phyloP scores from a whole-genome alignment of 441 rosid species.

The Adansonia grandidieri region DNA sequence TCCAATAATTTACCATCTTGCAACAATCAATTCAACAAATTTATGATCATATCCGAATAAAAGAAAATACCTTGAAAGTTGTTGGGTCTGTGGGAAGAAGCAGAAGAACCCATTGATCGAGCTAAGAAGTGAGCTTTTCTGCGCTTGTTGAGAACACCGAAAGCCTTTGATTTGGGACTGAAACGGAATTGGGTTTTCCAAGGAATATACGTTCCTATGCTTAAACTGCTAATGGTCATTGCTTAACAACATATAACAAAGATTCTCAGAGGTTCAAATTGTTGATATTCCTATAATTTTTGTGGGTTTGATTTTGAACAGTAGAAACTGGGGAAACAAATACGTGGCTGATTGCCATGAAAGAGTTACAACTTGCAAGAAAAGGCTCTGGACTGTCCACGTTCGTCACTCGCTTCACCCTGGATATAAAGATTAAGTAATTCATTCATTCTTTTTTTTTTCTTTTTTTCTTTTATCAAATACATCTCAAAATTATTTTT shows the following conservation, averaged over 20 bases:
- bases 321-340: background rate
- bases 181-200: slow-evolving; percentile 23
- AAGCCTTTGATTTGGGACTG: slow-evolving; percentile 31
- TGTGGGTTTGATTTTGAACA: background rate
- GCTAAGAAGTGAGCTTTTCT: slow-evolving; percentile 37
- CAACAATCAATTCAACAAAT: background rate
- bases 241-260: background rate
- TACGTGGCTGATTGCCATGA: slow-evolving; percentile 9
- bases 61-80: slow-evolving; percentile 37
- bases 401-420: background rate
- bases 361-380: background rate
- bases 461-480: too few relatives aligned
- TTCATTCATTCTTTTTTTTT: too few relatives aligned
- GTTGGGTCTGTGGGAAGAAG: slow-evolving; percentile 72
- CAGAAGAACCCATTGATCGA: slow-evolving; percentile 75
- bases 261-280: background rate
- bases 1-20: background rate
- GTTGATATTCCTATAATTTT: background rate
- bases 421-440: background rate
- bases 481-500: too few relatives aligned
- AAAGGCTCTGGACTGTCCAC: slow-evolving; percentile 11
- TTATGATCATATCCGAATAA: background rate
- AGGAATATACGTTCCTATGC: slow-evolving; percentile 31
- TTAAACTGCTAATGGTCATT: slow-evolving; percentile 37
- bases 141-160: slow-evolving; percentile 30